Conservation (phyloP, 2,329 filamentous ascomycete species). For the Diplodia intermedia region DNA sequence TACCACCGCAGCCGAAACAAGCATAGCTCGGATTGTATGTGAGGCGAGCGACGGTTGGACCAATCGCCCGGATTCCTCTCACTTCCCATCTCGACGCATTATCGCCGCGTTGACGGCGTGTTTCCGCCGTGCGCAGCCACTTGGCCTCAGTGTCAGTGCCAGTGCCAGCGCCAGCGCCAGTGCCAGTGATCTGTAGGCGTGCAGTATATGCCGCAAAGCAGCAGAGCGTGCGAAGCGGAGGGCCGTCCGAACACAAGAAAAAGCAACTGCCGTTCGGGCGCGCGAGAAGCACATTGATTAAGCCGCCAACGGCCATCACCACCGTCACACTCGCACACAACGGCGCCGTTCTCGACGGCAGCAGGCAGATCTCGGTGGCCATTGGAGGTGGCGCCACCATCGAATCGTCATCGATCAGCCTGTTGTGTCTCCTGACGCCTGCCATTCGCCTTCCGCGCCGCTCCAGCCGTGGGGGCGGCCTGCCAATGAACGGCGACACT, state of each 20-base stretch:
- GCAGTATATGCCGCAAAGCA: background rate
- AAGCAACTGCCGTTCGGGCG: background rate
- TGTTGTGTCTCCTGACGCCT: constrained; percentile 16
- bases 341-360: background rate
- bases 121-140: too few species aligned
- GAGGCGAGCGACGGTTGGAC: constrained; percentile 1
- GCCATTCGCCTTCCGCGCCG: background rate
- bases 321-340: background rate
- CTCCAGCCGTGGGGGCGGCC: background rate
- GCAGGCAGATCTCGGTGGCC: background rate
- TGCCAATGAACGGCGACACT: background rate
- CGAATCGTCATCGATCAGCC: constrained; percentile 2
- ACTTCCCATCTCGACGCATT: background rate
- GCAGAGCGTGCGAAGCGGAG: background rate
- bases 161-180: too few species aligned
- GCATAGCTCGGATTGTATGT: background rate
- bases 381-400: constrained; percentile 8
- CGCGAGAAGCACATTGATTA: constrained; percentile 8
- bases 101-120: background rate
- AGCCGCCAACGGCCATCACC: constrained; percentile 24
- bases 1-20: constrained; percentile 6
- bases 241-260: background rate
- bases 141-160: background rate
- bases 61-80: background rate
- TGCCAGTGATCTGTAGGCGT: background rate